Percentiles rank a stretch among this genome's conserved stretches.
Evolutionary conservation across 1,284 basidiomycete species (phyloP).

Genomic region (Thelephora terrestris): DNA sequence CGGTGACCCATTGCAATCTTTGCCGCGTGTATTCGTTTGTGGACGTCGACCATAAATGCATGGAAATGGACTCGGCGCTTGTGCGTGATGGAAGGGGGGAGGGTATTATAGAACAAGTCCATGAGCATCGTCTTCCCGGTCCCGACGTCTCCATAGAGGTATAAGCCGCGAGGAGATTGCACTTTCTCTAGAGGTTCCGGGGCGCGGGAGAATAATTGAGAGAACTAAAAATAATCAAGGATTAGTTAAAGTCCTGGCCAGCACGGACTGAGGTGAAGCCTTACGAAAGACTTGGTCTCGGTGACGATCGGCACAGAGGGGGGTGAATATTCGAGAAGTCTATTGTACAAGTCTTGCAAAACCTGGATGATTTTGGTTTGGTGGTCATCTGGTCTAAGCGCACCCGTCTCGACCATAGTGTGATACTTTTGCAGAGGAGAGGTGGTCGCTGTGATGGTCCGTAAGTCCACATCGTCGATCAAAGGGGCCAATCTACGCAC

Average conservation of each 20-base stretch:
- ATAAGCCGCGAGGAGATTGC: conserved; percentile 77
- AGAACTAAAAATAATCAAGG: conserved; percentile 33
- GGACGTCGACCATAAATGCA: conserved; percentile 98
- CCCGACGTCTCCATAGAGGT: conserved; percentile 96
- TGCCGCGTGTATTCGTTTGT: conserved; percentile 82
- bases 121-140: conserved; percentile 99
- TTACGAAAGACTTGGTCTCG: conserved; percentile 20
- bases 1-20: conserved; percentile 58
- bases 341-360: conserved; percentile 74
- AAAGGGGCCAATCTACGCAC: too few relatives aligned
- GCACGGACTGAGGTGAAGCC: conserved; percentile 6
- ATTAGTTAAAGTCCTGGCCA: conserved; percentile 1
- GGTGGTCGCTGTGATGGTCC: conserved; percentile 5
- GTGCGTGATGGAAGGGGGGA: conserved; percentile 65
- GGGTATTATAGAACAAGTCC: conserved; percentile 93
- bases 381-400: conserved; percentile 70
- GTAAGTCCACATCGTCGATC: too few relatives aligned
- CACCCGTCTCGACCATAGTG: conserved; percentile 60
- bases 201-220: conserved; percentile 50
- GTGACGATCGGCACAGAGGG: conserved; percentile 41
- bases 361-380: conserved; percentile 79
- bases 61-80: conserved; percentile 94
- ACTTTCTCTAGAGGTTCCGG: conserved; percentile 29
- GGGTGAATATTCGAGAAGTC: conserved; percentile 64
- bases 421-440: conserved; percentile 67